Conservation (phyloP, 495 filamentous ascomycete species). For the Collariella sp. region DNA sequence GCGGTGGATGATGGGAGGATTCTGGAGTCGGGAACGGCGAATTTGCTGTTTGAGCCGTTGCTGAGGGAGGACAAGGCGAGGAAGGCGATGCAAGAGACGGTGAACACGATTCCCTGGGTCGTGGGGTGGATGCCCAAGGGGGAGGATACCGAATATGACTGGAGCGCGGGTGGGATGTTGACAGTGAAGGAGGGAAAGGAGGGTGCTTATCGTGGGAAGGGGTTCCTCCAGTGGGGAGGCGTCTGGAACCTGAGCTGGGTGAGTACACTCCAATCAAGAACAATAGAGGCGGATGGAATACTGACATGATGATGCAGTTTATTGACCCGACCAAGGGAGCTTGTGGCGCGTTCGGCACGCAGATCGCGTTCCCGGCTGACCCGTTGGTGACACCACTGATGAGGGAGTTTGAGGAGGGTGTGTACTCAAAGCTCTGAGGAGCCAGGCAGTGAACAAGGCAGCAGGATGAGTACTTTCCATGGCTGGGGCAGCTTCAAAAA, state of each 20-base stretch:
- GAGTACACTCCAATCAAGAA: conserved; percentile 6
- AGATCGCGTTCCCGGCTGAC: conserved; percentile 22
- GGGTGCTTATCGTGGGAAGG: no score
- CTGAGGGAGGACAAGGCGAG: conserved; percentile 14
- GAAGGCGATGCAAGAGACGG: conserved; percentile 11
- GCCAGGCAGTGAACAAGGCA: no score
- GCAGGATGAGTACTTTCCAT: no score
- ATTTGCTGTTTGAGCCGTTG: conserved; percentile 26
- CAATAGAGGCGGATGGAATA: background rate
- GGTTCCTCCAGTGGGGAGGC: conserved; percentile 35
- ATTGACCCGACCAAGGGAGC: conserved; percentile 29
- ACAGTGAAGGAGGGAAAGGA: conserved; percentile 10
- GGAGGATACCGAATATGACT: conserved; percentile 27
- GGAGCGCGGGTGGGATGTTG: conserved; percentile 28
- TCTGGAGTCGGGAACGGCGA: conserved; percentile 19
- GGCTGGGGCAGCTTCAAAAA: no score
- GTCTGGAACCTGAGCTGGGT: conserved; percentile 28
- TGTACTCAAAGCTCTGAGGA: conserved; percentile 19
- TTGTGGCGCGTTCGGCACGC: conserved; percentile 28
- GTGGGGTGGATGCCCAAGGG: conserved; percentile 15
- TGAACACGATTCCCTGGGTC: conserved; percentile 20
- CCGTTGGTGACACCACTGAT: conserved; percentile 19
- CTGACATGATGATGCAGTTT: conserved; percentile 23
- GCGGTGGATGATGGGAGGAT: conserved; percentile 28
- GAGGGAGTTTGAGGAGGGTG: conserved; percentile 25